Evolutionary conservation across 495 filamentous ascomycete species (phyloP), one percentile per base, ranked within the genome.

Genomic region (Podospora anserina): DNA sequence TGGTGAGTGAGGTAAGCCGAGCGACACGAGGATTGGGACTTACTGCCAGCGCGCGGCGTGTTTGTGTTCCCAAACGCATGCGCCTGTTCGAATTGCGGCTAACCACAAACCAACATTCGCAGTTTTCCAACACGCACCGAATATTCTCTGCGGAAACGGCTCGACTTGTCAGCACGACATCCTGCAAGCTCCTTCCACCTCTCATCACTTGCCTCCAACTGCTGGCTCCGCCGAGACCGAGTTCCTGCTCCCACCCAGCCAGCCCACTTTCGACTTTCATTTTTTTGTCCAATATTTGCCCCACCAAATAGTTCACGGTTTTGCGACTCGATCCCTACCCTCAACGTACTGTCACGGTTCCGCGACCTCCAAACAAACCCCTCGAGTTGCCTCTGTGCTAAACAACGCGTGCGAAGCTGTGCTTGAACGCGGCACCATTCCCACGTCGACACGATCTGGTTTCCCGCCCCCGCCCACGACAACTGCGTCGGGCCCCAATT

Each of bases 61-160:
- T 11, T 6, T 49, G 39, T 49, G 39, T 11, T 49, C 39, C 39
- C 39, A 28, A 18, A 19, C 32, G 30, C 61, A 63, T 23, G 61
- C 32, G 34, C 18, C 18, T 32, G 30, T 49, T 16, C 30, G 32
- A n/a, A 28, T 16, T 44, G 61, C 61, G 34, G 61, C 61, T 63
- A 39, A 63, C 34, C 61, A 63, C 16, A 32, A 63, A 49, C 39
- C 39, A 49, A 49, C 39, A 49, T 32, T 23, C n/a, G n/a, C n/a
- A 15, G 32, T 63, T 62, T n/a, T 62, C 60, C 28, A 63, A 63
- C 23, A 23, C n/a, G 16, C 61, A 23, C 61, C 32, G 61, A 63
- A 19, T 32, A 39, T 32, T 49, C 18, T 49, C 30, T 63, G 28
- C 61, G 11, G 13, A 32, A 19, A 39, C 61, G 3, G 34, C 27